Evolutionary conservation across 169 alveolate genomes (phyloP).

Genomic region (Babesia ovis): DNA sequence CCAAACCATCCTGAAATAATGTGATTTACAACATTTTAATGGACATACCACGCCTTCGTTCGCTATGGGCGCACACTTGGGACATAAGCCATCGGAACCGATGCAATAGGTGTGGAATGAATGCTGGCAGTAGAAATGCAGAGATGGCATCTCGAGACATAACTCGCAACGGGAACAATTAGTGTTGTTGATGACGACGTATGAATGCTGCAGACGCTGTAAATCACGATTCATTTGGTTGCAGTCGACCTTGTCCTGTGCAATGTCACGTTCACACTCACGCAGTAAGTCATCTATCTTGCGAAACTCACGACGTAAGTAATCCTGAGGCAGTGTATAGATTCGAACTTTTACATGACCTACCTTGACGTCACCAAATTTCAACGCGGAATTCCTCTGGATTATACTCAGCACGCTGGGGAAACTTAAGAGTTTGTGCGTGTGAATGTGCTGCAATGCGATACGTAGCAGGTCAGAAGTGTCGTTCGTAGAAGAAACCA

Average conservation of each 20-base stretch:
- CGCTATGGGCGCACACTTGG: constrained; percentile 46
- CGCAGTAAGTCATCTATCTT: constrained; percentile 29
- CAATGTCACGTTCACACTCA: constrained; percentile 48
- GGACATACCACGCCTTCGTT: constrained; percentile 28
- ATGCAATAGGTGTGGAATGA: constrained; percentile 67
- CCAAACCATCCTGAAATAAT: not conserved
- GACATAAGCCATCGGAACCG: constrained; percentile 49
- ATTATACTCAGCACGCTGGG: constrained; percentile 42
- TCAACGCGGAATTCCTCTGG: constrained; percentile 21
- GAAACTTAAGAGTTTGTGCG: constrained; percentile 40
- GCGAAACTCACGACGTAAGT: constrained; percentile 56
- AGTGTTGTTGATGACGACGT: constrained; percentile 58
- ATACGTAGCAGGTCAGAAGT: constrained; percentile 19
- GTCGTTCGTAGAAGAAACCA: constrained; percentile 32
- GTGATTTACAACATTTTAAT: not conserved
- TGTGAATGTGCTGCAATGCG: constrained; percentile 54
- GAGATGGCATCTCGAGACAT: constrained; percentile 62
- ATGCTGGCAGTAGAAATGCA: constrained; percentile 70
- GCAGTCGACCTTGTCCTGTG: constrained; percentile 58
- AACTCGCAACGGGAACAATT: constrained; percentile 67
- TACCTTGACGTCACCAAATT: constrained; percentile 53
- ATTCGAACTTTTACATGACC: not conserved
- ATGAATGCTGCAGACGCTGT: constrained; percentile 51
- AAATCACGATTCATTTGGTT: constrained; percentile 47
- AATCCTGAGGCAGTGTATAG: constrained; percentile 30